Conservation (phyloP, 1,139 yeast genomes). For the Suhomyces bribrorum region DNA sequence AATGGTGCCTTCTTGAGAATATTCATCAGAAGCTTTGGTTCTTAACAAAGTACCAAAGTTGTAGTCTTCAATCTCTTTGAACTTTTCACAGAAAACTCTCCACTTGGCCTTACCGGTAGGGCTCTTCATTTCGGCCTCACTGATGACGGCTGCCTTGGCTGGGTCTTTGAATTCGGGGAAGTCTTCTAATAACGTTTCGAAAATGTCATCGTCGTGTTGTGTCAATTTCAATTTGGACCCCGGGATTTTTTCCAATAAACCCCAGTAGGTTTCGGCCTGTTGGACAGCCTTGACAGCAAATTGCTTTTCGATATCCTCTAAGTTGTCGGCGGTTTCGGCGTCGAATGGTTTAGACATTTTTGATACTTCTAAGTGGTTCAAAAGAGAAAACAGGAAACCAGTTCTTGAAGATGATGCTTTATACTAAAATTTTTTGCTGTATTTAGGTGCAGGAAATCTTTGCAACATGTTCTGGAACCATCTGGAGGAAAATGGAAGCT, state of each 20-base stretch:
- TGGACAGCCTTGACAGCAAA: conserved; percentile 97
- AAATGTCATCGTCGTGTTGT: conserved; percentile 79
- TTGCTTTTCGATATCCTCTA: conserved; percentile 83
- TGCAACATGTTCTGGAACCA: not conserved
- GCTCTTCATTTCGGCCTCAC: conserved; percentile 83
- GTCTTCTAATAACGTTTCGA: conserved; percentile 60
- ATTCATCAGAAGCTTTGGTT: conserved; percentile 66
- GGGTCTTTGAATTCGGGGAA: conserved; percentile 84
- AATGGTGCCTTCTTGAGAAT: conserved; percentile 80
- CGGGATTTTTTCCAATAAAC: conserved; percentile 66
- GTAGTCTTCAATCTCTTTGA: conserved; percentile 84
- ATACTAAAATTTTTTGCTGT: conserved; percentile 1
- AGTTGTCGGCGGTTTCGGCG: conserved; percentile 60
- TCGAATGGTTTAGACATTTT: conserved; percentile 32
- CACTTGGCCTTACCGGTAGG: conserved; percentile 81
- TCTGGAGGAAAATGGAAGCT: too few species aligned
- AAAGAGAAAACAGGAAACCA: not conserved
- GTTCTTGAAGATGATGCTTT: not conserved
- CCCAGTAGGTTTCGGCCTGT: conserved; percentile 96
- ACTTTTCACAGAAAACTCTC: conserved; percentile 84
- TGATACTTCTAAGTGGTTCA: conserved; percentile 1
- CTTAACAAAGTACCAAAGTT: conserved; percentile 95
- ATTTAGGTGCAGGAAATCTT: conserved; percentile 1
- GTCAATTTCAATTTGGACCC: conserved; percentile 82
- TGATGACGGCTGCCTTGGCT: conserved; percentile 54